These are phyloP conservation scores for Coniochaeta pulveracea DNA, from an alignment of 2,329 filamentous ascomycete genomes.

Conservation along the genomic window DNA sequence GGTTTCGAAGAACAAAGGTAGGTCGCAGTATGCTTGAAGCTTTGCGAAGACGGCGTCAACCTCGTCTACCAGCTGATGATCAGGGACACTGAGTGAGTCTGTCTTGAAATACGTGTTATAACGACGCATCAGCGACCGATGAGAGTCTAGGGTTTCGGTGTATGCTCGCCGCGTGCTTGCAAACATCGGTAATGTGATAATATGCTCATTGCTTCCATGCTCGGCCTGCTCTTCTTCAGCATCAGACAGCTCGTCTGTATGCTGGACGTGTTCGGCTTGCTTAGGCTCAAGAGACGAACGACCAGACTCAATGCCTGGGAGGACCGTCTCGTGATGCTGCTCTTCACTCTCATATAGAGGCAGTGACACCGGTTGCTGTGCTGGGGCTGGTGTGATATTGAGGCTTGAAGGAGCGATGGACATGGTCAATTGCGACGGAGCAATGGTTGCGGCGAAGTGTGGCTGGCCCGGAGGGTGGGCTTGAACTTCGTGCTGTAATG, in stretches of 20 bases:
- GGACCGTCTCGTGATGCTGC: background rate
- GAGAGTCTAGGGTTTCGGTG: constrained; percentile 32
- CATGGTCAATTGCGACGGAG: background rate
- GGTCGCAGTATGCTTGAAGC: constrained; percentile 44
- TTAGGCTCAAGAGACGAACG: constrained; percentile 3
- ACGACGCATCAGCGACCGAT: constrained; percentile 29
- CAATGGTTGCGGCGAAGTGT: background rate
- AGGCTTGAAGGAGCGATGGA: background rate
- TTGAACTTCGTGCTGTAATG: background rate
- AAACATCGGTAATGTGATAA: constrained; percentile 46
- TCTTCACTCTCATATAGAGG: background rate
- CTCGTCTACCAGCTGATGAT: constrained; percentile 25
- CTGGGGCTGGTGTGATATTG: background rate
- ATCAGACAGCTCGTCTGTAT: too few relatives aligned
- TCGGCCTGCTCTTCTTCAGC: too few relatives aligned
- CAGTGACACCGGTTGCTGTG: too few relatives aligned
- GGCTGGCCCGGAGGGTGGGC: too few relatives aligned
- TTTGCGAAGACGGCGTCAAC: constrained; percentile 39
- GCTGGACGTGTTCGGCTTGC: too few relatives aligned
- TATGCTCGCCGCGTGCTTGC: constrained; percentile 41
- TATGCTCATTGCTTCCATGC: constrained; percentile 27
- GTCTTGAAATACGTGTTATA: constrained; percentile 32
- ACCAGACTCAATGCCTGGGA: constrained; percentile 2
- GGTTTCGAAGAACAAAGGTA: constrained; percentile 40
- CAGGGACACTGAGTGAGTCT: constrained; percentile 26